A percentile compares a stretch with the other conserved stretches of the same genome.
Evolutionary conservation across 768 basidiomycete species (phyloP).

Genomic region (Macrolepiota fuliginosa): DNA sequence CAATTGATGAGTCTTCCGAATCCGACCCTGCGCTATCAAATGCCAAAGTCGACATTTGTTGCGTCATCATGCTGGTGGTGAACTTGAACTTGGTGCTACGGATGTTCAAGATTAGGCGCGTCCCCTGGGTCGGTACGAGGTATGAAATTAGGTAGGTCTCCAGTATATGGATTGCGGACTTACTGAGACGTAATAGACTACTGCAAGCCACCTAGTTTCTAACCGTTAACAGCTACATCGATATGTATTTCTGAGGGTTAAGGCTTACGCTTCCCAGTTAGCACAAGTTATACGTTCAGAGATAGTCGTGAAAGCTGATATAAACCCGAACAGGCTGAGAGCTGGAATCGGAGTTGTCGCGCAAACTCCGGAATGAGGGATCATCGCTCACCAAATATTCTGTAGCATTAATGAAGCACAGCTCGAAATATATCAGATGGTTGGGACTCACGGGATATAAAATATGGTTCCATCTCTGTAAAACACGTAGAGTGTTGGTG

Average conservation of each 20-base stretch:
- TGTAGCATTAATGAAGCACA: background rate
- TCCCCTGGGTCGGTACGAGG: background rate
- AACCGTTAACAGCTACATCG: background rate
- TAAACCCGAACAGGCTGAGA: constrained; percentile 6
- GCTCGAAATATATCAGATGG: background rate
- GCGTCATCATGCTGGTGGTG: constrained; percentile 7
- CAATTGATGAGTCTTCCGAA: background rate
- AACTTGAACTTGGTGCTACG: constrained; percentile 1
- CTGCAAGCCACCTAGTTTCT: constrained; percentile 1
- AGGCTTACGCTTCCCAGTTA: constrained; percentile 11
- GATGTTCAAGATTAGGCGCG: constrained; percentile 13
- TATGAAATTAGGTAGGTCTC: background rate
- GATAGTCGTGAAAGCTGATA: background rate
- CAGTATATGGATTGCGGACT: background rate
- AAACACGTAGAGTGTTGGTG: constrained; percentile 7
- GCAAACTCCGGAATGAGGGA: background rate
- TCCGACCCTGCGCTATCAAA: background rate
- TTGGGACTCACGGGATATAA: constrained; percentile 3
- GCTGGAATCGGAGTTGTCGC: background rate
- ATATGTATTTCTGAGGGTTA: background rate
- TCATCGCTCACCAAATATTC: background rate
- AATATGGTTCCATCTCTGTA: constrained; percentile 11
- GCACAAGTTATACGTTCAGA: background rate
- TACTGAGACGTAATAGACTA: constrained; percentile 5
- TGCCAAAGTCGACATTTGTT: constrained; percentile 4